phyloP scores from a whole-genome alignment of 495 filamentous ascomycete species.

The Penicillium desertorum region DNA sequence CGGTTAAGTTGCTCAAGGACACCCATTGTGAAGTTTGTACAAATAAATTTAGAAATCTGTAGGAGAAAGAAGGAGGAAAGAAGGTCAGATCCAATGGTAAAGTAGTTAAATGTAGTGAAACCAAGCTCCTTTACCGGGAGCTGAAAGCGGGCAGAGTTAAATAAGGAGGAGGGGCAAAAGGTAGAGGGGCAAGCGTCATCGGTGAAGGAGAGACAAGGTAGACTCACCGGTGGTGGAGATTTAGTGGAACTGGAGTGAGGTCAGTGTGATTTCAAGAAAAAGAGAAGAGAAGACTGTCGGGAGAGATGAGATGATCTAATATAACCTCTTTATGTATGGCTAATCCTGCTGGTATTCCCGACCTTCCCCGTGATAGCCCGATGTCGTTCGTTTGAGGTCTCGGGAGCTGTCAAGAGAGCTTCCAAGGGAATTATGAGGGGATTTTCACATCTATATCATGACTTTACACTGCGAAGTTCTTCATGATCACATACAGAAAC shows the following conservation, averaged over 20 bases:
- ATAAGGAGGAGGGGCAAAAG: conserved; percentile 23
- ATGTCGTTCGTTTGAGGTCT: background rate
- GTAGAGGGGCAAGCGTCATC: conserved; percentile 33
- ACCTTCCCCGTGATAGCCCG: conserved; percentile 12
- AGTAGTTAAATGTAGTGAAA: conserved; percentile 15
- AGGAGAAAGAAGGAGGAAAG: conserved; percentile 12
- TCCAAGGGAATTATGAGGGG: background rate
- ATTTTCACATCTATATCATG: background rate
- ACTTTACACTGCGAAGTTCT: background rate
- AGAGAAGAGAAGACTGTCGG: background rate
- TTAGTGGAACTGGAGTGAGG: conserved; percentile 21
- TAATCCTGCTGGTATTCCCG: conserved; percentile 3
- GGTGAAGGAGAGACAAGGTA: conserved; percentile 11
- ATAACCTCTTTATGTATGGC: conserved; percentile 10
- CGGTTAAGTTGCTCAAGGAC: conserved; percentile 64
- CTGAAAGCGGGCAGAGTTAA: conserved; percentile 33
- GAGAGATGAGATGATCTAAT: conserved; percentile 6
- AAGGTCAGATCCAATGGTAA: conserved; percentile 7
- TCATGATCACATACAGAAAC: background rate
- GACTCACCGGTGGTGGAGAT: conserved; percentile 30
- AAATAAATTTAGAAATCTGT: conserved; percentile 10
- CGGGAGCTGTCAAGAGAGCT: background rate
- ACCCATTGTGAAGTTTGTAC: conserved; percentile 55
- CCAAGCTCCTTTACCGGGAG: conserved; percentile 22
- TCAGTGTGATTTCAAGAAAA: conserved; percentile 28